A percentile compares a stretch with the other conserved stretches of the same genome.
phyloP scores from a whole-genome alignment of 2,329 filamentous ascomycete species.

The Leptosphaerulina australis region DNA sequence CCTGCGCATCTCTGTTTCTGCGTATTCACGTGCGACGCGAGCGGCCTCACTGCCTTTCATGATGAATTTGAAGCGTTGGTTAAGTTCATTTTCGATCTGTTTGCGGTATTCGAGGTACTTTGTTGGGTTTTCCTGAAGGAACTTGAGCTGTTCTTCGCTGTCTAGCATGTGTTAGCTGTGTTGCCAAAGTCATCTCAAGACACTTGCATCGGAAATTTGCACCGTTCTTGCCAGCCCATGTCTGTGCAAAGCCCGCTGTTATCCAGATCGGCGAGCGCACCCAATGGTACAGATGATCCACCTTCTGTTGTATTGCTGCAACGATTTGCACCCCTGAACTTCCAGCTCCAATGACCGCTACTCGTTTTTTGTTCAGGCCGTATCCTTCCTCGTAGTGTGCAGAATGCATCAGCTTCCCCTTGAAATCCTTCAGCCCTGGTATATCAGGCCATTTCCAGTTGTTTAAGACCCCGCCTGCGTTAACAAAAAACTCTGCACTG shows the following conservation, averaged over 20 bases:
- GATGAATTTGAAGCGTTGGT: slow-evolving; percentile 61
- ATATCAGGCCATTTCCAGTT: slow-evolving; percentile 53
- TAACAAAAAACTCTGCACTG: slow-evolving; percentile 34
- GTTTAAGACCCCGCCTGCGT: slow-evolving; percentile 31
- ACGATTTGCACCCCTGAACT: slow-evolving; percentile 53
- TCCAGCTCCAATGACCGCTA: slow-evolving; percentile 53
- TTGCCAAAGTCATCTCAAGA: not conserved
- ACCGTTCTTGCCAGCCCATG: slow-evolving; percentile 55
- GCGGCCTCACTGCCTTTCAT: slow-evolving; percentile 57
- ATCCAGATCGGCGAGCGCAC: slow-evolving; percentile 56
- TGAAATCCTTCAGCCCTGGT: slow-evolving; percentile 48
- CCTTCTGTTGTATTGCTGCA: slow-evolving; percentile 49
- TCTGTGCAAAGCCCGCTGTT: slow-evolving; percentile 56
- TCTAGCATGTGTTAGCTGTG: slow-evolving; percentile 30
- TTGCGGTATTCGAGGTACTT: slow-evolving; percentile 57
- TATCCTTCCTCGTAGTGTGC: slow-evolving; percentile 51
- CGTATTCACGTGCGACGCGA: slow-evolving; percentile 50
- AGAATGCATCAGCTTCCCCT: slow-evolving; percentile 54
- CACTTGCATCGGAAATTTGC: slow-evolving; percentile 54
- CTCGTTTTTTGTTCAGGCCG: slow-evolving; percentile 46
- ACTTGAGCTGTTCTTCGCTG: slow-evolving; percentile 50
- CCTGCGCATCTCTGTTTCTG: slow-evolving; percentile 49
- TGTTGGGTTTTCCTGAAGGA: slow-evolving; percentile 49
- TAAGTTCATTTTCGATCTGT: slow-evolving; percentile 58
- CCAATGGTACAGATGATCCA: slow-evolving; percentile 50